These are phyloP conservation scores for Zygosaccharomyces pseudobailii DNA, from an alignment of 1,139 yeast genomes.

Conservation along the genomic window DNA sequence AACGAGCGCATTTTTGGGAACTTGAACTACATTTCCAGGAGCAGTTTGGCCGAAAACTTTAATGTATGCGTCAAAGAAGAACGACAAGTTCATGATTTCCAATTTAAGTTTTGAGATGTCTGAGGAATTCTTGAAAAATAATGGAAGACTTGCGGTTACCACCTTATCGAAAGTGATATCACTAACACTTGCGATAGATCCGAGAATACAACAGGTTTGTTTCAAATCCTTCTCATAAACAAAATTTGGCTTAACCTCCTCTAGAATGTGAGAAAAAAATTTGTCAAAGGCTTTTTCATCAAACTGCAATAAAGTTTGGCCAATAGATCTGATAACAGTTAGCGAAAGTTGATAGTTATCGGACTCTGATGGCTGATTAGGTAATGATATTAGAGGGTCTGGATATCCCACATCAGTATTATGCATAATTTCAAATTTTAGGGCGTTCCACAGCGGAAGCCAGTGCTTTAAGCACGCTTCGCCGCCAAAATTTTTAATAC, in stretches of 20 bases:
- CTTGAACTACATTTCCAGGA: conserved; percentile 10
- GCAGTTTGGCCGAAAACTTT: conserved; percentile 33
- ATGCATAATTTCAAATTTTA: conserved; percentile 82
- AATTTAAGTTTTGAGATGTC: conserved; percentile 53
- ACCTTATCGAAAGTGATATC: conserved; percentile 44
- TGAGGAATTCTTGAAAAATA: conserved; percentile 35
- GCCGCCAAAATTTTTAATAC: conserved; percentile 50
- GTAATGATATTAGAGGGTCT: conserved; percentile 5
- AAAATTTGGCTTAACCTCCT: conserved; percentile 57
- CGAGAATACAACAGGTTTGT: conserved; percentile 56
- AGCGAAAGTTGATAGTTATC: conserved; percentile 44
- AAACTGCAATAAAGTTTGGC: conserved; percentile 34
- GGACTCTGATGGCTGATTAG: conserved; percentile 1
- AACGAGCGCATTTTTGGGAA: conserved; percentile 35
- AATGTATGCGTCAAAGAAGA: conserved; percentile 45
- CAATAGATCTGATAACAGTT: conserved; percentile 43
- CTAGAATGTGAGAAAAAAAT: conserved; percentile 41
- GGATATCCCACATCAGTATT: conserved; percentile 47
- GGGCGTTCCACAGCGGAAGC: conserved; percentile 78
- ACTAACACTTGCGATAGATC: conserved; percentile 49
- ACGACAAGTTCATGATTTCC: conserved; percentile 55
- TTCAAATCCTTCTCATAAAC: conserved; percentile 50
- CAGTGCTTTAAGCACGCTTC: conserved; percentile 53
- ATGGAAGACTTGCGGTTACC: conserved; percentile 37
- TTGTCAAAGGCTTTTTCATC: conserved; percentile 34